Conservation (phyloP, 2,329 filamentous ascomycete species). For the Alternaria panax region DNA sequence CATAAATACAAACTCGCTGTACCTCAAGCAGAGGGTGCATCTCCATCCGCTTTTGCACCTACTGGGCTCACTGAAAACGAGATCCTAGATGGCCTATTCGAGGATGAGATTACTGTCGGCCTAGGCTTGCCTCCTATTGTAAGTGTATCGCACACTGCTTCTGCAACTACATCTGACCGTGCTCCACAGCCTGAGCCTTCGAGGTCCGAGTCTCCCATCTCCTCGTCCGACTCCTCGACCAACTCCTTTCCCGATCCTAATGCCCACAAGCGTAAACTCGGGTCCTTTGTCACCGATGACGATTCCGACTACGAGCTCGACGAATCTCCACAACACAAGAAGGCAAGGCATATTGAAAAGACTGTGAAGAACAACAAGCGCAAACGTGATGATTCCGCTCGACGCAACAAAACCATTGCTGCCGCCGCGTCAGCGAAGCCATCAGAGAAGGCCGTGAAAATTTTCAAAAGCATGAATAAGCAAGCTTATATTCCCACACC, state of each 20-base stretch:
- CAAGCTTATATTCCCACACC: neutral
- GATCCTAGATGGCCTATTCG: neutral
- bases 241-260: accelerated
- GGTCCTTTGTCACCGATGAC: neutral
- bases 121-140: neutral
- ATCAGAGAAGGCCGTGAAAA: neutral
- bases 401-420: neutral
- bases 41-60: neutral
- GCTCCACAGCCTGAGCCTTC: neutral
- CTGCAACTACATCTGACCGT: accelerated
- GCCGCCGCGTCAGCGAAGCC: neutral
- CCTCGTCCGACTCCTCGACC: too few relatives aligned
- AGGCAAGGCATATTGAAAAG: neutral
- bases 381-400: neutral
- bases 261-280: neutral
- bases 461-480: neutral
- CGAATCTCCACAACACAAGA: neutral
- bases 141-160: neutral
- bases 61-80: neutral
- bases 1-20: neutral
- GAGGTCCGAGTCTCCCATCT: neutral
- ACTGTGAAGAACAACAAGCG: accelerated
- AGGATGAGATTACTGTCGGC: neutral
- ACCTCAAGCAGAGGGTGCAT: accelerated
- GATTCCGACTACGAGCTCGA: accelerated